These are phyloP conservation scores for Cladorrhinum sp. DNA, from an alignment of 2,329 filamentous ascomycete species.

Conservation along the genomic window DNA sequence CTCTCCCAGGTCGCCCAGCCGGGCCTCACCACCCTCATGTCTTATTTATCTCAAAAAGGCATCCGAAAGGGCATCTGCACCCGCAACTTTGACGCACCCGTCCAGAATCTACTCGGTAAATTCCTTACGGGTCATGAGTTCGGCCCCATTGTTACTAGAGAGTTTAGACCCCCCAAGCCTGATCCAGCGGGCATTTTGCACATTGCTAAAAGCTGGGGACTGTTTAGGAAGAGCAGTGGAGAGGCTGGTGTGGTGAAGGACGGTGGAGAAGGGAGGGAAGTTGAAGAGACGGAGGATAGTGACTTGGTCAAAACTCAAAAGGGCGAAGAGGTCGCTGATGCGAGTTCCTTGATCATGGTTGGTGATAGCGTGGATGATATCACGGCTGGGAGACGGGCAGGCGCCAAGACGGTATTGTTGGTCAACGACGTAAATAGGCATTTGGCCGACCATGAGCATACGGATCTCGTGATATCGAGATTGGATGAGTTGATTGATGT, in stretches of 20 bases:
- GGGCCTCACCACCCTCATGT: slow-evolving; percentile 74
- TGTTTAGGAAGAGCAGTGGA: slow-evolving; percentile 37
- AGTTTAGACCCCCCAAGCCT: slow-evolving; percentile 81
- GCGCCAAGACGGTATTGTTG: slow-evolving; percentile 86
- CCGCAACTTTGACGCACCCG: slow-evolving; percentile 83
- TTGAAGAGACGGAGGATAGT: slow-evolving; percentile 23
- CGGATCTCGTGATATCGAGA: slow-evolving; percentile 67
- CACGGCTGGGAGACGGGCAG: slow-evolving; percentile 77
- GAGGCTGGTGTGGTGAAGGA: slow-evolving; percentile 24
- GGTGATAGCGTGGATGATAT: slow-evolving; percentile 91
- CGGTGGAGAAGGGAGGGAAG: slow-evolving; percentile 2
- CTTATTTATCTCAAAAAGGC: slow-evolving; percentile 66
- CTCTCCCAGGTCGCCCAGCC: slow-evolving; percentile 73
- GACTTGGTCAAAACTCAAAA: slow-evolving; percentile 20
- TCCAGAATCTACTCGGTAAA: slow-evolving; percentile 69
- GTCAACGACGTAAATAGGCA: slow-evolving; percentile 76
- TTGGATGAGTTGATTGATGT: slow-evolving; percentile 75
- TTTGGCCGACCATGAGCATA: slow-evolving; percentile 68
- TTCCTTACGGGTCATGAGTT: slow-evolving; percentile 70
- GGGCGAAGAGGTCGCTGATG: slow-evolving; percentile 37
- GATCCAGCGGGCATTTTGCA: slow-evolving; percentile 83
- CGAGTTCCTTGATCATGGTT: slow-evolving; percentile 58
- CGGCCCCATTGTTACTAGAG: slow-evolving; percentile 76
- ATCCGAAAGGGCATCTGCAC: slow-evolving; percentile 87
- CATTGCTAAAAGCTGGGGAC: slow-evolving; percentile 74